Evolutionary conservation across 257 asterid species (phyloP), one percentile per base, ranked within the genome.

Genomic region (Datura wrightii): DNA sequence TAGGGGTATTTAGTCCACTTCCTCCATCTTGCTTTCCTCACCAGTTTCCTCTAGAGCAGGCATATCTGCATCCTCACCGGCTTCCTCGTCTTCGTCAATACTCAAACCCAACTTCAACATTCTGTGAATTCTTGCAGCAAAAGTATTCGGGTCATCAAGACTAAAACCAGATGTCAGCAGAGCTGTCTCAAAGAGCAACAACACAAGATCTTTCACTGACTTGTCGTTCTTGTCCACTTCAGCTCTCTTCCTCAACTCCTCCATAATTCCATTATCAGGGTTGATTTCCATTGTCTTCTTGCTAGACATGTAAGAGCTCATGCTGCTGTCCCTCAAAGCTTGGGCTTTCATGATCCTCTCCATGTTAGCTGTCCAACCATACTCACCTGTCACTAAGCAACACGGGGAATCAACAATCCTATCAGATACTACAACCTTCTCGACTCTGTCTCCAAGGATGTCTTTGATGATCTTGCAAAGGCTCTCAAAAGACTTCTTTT

Each of bases 281-380:
- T 82, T 82, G 19, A 82, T 60, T 50, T 81, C 72, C 74, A 74
- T 81, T 1, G 84, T 60, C 56, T 58, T 58, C 67, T 81, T 81
- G 56, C 84, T 81, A 7, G 84, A 81, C 78, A 81, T 81, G 60
- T 81, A 60, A 58, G 84, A 36, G 56, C 84, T 50, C 84, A 81
- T 81, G 31, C 69, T 53, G 1, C 11, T 60, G 84, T 81, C 84
- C 76, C 56, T 81, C 78, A 81, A 31, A 11, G 80, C 59, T 24
- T 74, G 80, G 48, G 80, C 80, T 14, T 74, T 74, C 59, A 74
- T 74, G 59, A 74, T 74, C 2, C 80, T 46, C 1, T 74, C 66
- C 84, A 53, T 81, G 84, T 81, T 81, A 0, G 84, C 74, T 3
- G 84, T 81, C 84, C 84, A 81, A 81, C 84, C 84, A 16, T 81